These are phyloP conservation scores for Guadua angustifolia DNA, from an alignment of 176 grass and related monocot genomes.

Conservation along the genomic window DNA sequence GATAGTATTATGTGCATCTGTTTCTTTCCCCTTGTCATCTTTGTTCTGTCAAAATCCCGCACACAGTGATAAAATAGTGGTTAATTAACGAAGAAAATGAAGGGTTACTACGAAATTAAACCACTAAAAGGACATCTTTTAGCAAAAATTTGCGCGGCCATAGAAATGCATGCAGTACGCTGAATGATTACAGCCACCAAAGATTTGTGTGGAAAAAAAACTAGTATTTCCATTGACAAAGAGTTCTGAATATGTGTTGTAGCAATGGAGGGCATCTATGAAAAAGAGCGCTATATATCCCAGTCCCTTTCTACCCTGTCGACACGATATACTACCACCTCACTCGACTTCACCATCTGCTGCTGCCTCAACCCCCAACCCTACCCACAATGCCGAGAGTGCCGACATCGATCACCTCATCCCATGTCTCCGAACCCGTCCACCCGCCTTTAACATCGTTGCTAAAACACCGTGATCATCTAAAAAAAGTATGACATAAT, in stretches of 20 bases:
- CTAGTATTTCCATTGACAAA: not conserved
- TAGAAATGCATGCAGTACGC: no score
- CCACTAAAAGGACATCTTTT: not conserved
- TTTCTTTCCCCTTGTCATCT: not conserved
- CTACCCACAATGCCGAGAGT: not conserved
- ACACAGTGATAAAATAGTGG: not conserved
- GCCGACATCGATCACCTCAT: not conserved
- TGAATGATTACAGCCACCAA: not conserved
- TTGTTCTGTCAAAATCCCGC: conserved; percentile 6
- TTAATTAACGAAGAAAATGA: not conserved
- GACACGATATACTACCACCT: not conserved
- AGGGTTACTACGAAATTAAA: not conserved
- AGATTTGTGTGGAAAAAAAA: not conserved
- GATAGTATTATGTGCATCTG: conserved; percentile 12
- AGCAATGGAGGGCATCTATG: not conserved
- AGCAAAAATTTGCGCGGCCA: no score
- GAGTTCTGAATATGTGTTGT: not conserved
- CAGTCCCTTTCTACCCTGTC: not conserved
- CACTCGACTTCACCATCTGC: not conserved
- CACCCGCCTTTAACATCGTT: not conserved
- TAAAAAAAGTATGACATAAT: not conserved
- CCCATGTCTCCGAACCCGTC: not conserved
- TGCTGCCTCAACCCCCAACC: not conserved
- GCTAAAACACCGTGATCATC: not conserved
- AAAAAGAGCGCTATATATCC: not conserved